Conservation (phyloP, 441 rosid genomes). For the Gossypium aridum region DNA sequence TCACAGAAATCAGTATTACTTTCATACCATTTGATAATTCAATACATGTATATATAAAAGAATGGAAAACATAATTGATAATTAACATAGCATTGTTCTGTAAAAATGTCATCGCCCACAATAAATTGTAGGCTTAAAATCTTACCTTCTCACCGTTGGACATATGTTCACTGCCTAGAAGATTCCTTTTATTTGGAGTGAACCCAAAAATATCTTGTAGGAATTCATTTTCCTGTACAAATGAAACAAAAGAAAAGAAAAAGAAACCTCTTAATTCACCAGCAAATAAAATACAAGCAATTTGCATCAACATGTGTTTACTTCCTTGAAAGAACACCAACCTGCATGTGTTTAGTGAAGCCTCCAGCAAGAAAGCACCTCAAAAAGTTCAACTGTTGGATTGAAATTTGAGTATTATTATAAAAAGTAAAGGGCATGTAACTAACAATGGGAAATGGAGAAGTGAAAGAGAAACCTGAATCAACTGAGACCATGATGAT, state of each 20-base stretch:
- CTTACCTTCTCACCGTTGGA: slow-evolving; percentile 39
- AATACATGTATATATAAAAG: not conserved
- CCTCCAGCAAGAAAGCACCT: slow-evolving; percentile 93
- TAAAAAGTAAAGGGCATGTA: slow-evolving; percentile 2
- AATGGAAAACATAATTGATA: not conserved
- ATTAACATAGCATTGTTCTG: not conserved
- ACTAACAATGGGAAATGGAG: not conserved
- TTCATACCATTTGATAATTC: not conserved
- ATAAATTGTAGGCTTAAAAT: not conserved
- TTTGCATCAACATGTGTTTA: not conserved
- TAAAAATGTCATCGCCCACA: not conserved
- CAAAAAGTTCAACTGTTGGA: slow-evolving; percentile 66
- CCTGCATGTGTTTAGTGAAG: slow-evolving; percentile 96
- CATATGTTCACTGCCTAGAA: slow-evolving; percentile 33
- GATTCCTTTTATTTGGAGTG: slow-evolving; percentile 50
- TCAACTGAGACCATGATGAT: slow-evolving; percentile 65
- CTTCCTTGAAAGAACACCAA: slow-evolving; percentile 22
- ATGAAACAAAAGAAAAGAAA: not conserved
- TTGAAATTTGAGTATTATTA: not conserved
- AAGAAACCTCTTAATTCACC: not conserved
- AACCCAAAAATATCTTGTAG: slow-evolving; percentile 76
- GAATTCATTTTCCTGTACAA: slow-evolving; percentile 74
- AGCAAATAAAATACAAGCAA: not conserved
- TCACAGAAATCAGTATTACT: slow-evolving; percentile 1
- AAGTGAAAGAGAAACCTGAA: slow-evolving; percentile 47